Base-by-base conservation (phyloP, 2,329 filamentous ascomycete genomes). In the Aureobasidium subglaciale region DNA sequence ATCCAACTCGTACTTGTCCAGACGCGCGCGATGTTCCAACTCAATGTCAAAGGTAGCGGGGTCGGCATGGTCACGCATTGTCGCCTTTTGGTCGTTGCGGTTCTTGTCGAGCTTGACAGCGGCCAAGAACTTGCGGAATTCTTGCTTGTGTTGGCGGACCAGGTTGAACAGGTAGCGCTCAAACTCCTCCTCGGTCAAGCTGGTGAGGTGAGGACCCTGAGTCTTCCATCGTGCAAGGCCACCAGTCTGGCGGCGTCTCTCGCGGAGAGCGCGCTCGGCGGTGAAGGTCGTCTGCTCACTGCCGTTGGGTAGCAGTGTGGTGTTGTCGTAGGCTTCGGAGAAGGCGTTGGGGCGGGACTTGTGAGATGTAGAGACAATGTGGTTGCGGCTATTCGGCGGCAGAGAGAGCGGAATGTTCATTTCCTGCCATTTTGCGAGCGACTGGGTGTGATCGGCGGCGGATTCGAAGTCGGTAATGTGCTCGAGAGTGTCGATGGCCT, bases 401-500 rank as follows among this genome's bases (percentile, higher is more conserved):
- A 82, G 75, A 16, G 84, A 80, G 58, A 96, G 74, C 5, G 88
- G 83, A 54, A 96, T 73, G 57, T 82, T 79, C 68, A 96, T 77
- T 69, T 95, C 88, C 68, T 90, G 86, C 75, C 87, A 96, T 75
- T 96, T 97, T 67, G 84, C 78, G 56, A 95, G 75, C 7, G 89
- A 90, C 62, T 90, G 75, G 50, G 85, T 81, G 71, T 95, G 89
- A 69, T 96, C 89, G 56, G 85, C 81, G 0, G 90, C 87, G 34
- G 88, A 90, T 60, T 83, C 79, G 71, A 90, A 97, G 66, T 96
- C 90, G 66, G 91, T 96, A 62, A 96, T 80, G 68, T 90, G 87
- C 71, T 96, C 90, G 63, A 84, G 81, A 2, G 89, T 88, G 74
- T 97, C 92, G 61, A 95, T 79, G 58, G 86, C 80, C 64, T 83